phyloP scores from a whole-genome alignment of 129 eudicot genomes.

The Pittosporum tobira region DNA sequence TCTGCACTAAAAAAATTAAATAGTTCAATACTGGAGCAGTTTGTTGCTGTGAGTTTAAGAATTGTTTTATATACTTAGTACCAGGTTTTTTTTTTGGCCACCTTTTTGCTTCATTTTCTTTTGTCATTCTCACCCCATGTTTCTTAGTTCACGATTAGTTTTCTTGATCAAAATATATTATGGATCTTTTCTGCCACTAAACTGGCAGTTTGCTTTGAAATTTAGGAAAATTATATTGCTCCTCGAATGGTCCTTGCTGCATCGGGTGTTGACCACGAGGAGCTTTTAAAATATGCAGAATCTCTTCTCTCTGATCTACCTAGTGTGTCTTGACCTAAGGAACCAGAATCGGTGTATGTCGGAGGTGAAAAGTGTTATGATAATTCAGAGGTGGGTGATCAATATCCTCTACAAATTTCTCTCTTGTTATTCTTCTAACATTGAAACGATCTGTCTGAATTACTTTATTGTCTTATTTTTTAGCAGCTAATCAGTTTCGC shows the following conservation, averaged over 20 bases:
- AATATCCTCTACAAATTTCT: neutral
- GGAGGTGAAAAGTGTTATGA: constrained; percentile 80
- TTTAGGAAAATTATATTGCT: constrained; percentile 77
- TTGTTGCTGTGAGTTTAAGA: constrained; percentile 69
- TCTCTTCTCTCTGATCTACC: constrained; percentile 85
- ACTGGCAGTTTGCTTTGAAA: constrained; percentile 10
- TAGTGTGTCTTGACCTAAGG: constrained; percentile 33
- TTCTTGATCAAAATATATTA: too few relatives aligned
- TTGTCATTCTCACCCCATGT: constrained; percentile 1
- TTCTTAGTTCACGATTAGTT: neutral
- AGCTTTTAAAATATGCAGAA: constrained; percentile 64
- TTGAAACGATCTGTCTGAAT: neutral
- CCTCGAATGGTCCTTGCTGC: constrained; percentile 90
- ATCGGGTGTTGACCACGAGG: constrained; percentile 88
- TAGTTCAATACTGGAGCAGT: constrained; percentile 56
- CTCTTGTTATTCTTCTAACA: neutral
- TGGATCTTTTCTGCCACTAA: constrained; percentile 7
- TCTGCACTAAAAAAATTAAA: constrained; percentile 48
- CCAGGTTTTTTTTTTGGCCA: neutral
- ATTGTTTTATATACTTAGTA: neutral
- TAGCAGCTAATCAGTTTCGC: constrained; percentile 72
- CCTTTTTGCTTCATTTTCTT: neutral
- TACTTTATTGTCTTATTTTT: neutral
- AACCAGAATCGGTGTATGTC: constrained; percentile 62
- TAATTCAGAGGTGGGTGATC: constrained; percentile 59